Evolutionary conservation across 2,329 filamentous ascomycete genomes (phyloP).

Genomic region (Cryphonectria nitschkei): DNA sequence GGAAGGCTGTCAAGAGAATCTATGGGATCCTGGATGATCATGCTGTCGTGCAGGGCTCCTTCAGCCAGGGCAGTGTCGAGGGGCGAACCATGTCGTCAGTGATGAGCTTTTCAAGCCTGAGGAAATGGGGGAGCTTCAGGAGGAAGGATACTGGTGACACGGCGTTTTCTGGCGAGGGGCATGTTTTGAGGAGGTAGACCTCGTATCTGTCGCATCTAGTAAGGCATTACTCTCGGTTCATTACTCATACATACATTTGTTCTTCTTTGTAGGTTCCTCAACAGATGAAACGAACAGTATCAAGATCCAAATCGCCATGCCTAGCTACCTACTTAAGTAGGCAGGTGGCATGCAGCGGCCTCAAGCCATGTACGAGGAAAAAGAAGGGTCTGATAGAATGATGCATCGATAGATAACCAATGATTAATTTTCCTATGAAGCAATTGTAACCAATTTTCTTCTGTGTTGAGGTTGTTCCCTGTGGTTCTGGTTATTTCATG

Average conservation of each 20-base stretch:
- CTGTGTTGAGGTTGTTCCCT: not conserved
- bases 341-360: not conserved
- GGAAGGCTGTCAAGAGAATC: slow-evolving; percentile 70
- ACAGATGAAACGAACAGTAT: not conserved
- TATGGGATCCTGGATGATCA: slow-evolving; percentile 56
- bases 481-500: not conserved
- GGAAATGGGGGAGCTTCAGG: slow-evolving; percentile 43
- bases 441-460: not conserved
- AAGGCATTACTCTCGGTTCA: not conserved
- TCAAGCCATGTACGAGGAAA: not conserved
- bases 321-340: too few species aligned
- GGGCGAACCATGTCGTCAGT: slow-evolving; percentile 51
- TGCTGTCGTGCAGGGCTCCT: slow-evolving; percentile 53
- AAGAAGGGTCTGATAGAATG: not conserved
- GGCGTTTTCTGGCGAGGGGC: not conserved
- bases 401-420: not conserved
- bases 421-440: not conserved
- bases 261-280: not conserved
- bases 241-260: not conserved
- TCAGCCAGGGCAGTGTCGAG: slow-evolving; percentile 55
- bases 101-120: slow-evolving; percentile 56
- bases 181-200: not conserved
- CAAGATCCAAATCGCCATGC: not conserved
- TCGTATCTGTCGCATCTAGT: not conserved
- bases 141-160: slow-evolving; percentile 36